Evolutionary conservation across 441 rosid genomes (phyloP).

Genomic region (Biscutella laevigata): DNA sequence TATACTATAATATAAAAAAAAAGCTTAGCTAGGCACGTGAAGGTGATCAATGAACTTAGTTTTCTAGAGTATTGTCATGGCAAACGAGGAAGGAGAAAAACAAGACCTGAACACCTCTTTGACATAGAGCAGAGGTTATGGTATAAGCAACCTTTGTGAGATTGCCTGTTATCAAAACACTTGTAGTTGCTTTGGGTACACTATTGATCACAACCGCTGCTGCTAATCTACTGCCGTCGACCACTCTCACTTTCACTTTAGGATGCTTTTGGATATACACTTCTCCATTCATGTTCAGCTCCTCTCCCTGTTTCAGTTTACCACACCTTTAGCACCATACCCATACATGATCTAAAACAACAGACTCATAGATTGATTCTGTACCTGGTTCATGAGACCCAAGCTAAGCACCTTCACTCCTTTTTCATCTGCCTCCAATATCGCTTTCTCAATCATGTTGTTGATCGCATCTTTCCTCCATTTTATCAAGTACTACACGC

Average conservation of each 20-base stretch:
- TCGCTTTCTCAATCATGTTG: constrained; percentile 52
- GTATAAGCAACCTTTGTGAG: constrained; percentile 34
- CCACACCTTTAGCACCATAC: not conserved
- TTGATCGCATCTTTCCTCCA: constrained; percentile 48
- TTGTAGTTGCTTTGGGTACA: constrained; percentile 27
- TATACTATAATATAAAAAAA: too few relatives aligned
- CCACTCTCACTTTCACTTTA: constrained; percentile 31
- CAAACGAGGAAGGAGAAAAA: too few relatives aligned
- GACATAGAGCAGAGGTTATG: constrained; percentile 28
- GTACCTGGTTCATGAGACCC: constrained; percentile 74
- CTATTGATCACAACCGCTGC: constrained; percentile 33
- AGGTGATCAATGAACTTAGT: too few relatives aligned
- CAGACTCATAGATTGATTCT: not conserved
- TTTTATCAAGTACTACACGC: constrained; percentile 39
- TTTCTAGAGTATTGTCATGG: too few relatives aligned
- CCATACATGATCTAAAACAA: too few relatives aligned
- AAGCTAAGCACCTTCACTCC: constrained; percentile 62
- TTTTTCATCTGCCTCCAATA: constrained; percentile 50
- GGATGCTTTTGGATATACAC: constrained; percentile 30
- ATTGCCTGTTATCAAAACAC: constrained; percentile 30
- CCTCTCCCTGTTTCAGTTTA: constrained; percentile 28
- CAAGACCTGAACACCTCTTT: constrained; percentile 24
- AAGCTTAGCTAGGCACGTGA: not conserved
- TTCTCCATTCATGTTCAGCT: constrained; percentile 32
- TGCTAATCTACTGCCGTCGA: constrained; percentile 40